Conservation (phyloP, 2,329 filamentous ascomycete species). For the Cephalotrichum gorgonifer region DNA sequence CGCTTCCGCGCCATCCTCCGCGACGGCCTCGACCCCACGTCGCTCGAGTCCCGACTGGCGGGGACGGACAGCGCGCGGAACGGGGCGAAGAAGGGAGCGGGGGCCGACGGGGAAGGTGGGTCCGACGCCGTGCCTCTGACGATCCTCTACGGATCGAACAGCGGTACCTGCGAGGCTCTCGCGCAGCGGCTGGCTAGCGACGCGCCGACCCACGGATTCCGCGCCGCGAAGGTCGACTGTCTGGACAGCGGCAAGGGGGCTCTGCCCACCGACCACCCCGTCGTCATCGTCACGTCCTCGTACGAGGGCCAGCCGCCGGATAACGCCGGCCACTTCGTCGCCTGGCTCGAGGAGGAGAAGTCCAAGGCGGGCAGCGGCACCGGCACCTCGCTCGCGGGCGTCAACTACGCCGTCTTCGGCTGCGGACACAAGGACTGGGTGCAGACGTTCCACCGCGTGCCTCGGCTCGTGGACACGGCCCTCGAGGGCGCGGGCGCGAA, state of each 20-base stretch:
- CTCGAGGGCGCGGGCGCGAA: conserved; percentile 26
- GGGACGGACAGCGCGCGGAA: conserved; percentile 13
- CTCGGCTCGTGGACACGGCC: conserved; percentile 47
- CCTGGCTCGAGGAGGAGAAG: conserved; percentile 48
- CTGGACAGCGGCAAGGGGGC: conserved; percentile 53
- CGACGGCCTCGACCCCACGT: conserved; percentile 31
- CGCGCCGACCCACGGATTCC: conserved; percentile 49
- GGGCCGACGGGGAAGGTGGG: neutral
- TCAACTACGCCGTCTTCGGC: conserved; percentile 60
- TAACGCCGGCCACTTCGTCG: conserved; percentile 58
- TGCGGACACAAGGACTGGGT: conserved; percentile 47
- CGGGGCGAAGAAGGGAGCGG: conserved; percentile 4
- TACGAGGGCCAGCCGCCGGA: conserved; percentile 69
- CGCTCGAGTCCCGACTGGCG: conserved; percentile 34
- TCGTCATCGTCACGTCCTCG: conserved; percentile 58
- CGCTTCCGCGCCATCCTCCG: conserved; percentile 48
- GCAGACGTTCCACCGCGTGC: conserved; percentile 57
- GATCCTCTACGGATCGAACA: conserved; percentile 66
- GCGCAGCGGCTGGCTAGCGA: conserved; percentile 52
- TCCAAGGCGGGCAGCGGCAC: conserved; percentile 48
- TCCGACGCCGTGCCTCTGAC: conserved; percentile 35
- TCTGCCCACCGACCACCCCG: conserved; percentile 48
- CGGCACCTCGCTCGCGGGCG: conserved; percentile 43
- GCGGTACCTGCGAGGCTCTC: conserved; percentile 63
- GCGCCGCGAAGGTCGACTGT: conserved; percentile 37